Evolutionary conservation across 805 yeast genomes (phyloP).

Genomic region (Alloascoidea hylecoeti): DNA sequence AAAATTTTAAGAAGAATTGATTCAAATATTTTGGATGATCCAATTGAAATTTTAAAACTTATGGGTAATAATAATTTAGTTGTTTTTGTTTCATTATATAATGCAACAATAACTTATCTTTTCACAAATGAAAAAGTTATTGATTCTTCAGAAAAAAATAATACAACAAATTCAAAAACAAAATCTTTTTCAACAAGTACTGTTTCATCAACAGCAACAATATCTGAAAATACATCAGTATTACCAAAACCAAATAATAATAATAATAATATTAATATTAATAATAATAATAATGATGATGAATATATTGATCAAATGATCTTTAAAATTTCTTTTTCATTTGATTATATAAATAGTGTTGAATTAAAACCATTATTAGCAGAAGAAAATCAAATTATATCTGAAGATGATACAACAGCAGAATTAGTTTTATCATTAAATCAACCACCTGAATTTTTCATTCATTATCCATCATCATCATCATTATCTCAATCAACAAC

Average conservation of each 20-base stretch:
- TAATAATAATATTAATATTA: conserved; percentile 11
- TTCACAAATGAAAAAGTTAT: conserved; percentile 26
- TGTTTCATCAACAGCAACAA: no score
- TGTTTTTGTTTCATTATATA: conserved; percentile 59
- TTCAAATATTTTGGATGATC: conserved; percentile 60
- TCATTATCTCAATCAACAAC: no score
- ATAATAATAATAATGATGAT: conserved; percentile 5
- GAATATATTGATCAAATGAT: conserved; percentile 7
- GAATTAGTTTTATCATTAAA: conserved; percentile 36
- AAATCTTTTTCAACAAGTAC: background rate
- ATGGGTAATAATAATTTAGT: conserved; percentile 52
- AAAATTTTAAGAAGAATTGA: conserved; percentile 24
- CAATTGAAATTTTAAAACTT: conserved; percentile 54
- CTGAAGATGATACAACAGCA: conserved; percentile 14
- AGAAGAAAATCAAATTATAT: background rate
- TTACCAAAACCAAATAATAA: no score
- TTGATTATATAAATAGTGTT: conserved; percentile 3
- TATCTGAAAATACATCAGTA: no score
- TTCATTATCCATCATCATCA: conserved; percentile 55
- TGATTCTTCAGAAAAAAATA: conserved; percentile 2
- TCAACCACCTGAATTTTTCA: conserved; percentile 67
- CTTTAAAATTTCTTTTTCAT: background rate
- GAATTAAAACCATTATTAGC: conserved; percentile 5
- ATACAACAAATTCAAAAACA: background rate
- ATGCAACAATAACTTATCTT: conserved; percentile 43